These are phyloP conservation scores for Mycena rosella DNA, from an alignment of 768 basidiomycete genomes.

Conservation along the genomic window DNA sequence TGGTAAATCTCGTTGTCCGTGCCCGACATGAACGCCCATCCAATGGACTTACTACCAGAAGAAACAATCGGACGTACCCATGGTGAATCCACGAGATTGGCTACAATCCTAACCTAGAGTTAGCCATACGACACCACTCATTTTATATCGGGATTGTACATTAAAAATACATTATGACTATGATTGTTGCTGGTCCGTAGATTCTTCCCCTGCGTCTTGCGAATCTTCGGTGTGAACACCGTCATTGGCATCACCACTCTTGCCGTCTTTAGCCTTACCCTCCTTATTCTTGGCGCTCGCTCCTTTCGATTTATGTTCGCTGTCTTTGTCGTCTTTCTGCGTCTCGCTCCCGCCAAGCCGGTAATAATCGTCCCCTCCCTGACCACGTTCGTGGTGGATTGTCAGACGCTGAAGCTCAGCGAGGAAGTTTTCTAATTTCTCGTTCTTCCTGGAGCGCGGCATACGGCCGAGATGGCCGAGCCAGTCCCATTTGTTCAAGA, in stretches of 20 bases:
- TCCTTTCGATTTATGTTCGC: slow-evolving; percentile 23
- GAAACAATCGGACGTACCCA: no score
- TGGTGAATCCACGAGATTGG: no score
- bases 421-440: slow-evolving; percentile 24
- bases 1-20: no score
- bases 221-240: slow-evolving; percentile 1
- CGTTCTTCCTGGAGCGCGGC: slow-evolving; percentile 26
- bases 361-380: slow-evolving; percentile 22
- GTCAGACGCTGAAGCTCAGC: slow-evolving; percentile 25
- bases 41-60: no score
- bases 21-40: no score
- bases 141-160: no score
- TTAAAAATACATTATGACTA: background rate
- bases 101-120: no score
- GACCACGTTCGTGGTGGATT: slow-evolving; percentile 27
- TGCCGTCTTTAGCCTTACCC: slow-evolving; percentile 15
- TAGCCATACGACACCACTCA: no score
- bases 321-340: slow-evolving; percentile 19
- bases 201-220: background rate
- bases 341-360: slow-evolving; percentile 26
- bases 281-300: slow-evolving; percentile 15
- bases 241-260: background rate
- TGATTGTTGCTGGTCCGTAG: slow-evolving; percentile 12
- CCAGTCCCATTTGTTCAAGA: slow-evolving; percentile 29
- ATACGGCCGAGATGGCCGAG: slow-evolving; percentile 20